phyloP scores from a whole-genome alignment of 305 asterid species.

The Rubia balearica region DNA sequence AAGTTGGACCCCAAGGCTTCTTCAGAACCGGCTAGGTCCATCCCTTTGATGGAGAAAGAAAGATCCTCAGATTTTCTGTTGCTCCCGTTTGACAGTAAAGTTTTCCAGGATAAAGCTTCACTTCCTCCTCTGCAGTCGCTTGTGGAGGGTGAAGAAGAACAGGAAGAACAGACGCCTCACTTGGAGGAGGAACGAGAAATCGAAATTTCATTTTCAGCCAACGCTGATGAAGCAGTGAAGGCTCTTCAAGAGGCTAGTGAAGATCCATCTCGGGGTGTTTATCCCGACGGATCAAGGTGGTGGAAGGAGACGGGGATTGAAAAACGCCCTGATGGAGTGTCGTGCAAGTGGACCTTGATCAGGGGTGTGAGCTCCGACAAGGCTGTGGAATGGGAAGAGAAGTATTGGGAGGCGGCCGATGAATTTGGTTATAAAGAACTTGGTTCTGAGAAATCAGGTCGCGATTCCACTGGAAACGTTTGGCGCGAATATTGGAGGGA shows the following conservation, averaged over 20 bases:
- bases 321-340: conserved; percentile 71
- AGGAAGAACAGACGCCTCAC: conserved; percentile 44
- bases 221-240: conserved; percentile 72
- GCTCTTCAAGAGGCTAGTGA: conserved; percentile 47
- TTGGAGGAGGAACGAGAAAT: conserved; percentile 52
- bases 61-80: conserved; percentile 38
- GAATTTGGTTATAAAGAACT: conserved; percentile 92
- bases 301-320: conserved; percentile 93
- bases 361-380: conserved; percentile 73
- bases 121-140: conserved; percentile 77
- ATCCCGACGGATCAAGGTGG: conserved; percentile 79
- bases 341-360: conserved; percentile 76
- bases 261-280: conserved; percentile 36
- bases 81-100: conserved; percentile 65
- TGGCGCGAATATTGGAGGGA: conserved; percentile 97
- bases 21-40: conserved; percentile 30
- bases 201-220: conserved; percentile 55
- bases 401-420: conserved; percentile 96
- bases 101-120: conserved; percentile 33
- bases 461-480: conserved; percentile 79
- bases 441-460: conserved; percentile 97
- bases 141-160: conserved; percentile 37
- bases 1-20: conserved; percentile 36
- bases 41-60: conserved; percentile 65
- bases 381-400: conserved; percentile 82